A percentile compares a stretch with the other conserved stretches of the same genome.
These are phyloP conservation scores for Oligophagozyma castellii DNA, from an alignment of 1,139 yeast genomes.

Conservation along the genomic window DNA sequence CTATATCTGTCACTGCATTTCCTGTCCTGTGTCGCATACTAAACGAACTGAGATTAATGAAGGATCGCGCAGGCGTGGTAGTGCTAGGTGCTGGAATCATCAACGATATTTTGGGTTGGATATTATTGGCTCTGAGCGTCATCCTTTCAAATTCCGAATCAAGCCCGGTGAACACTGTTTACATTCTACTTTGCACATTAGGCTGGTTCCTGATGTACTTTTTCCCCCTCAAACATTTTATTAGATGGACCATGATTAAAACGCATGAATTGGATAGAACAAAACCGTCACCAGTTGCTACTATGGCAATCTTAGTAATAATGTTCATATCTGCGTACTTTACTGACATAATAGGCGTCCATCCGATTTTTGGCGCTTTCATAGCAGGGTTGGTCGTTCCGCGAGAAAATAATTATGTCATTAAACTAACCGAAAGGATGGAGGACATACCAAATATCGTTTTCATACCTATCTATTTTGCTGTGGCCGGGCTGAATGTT, in stretches of 20 bases:
- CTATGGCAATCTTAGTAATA: slow-evolving; percentile 39
- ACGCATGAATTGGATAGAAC: slow-evolving; percentile 30
- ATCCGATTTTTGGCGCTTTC: slow-evolving; percentile 73
- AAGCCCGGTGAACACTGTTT: slow-evolving; percentile 51
- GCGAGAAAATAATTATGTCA: slow-evolving; percentile 58
- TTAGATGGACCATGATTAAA: slow-evolving; percentile 34
- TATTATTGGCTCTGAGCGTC: slow-evolving; percentile 57
- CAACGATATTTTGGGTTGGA: slow-evolving; percentile 76
- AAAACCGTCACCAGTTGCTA: slow-evolving; percentile 54
- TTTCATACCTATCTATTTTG: slow-evolving; percentile 64
- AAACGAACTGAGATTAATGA: slow-evolving; percentile 54
- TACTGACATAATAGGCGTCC: slow-evolving; percentile 72
- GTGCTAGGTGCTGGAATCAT: slow-evolving; percentile 72
- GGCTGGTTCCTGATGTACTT: slow-evolving; percentile 54
- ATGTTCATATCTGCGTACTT: slow-evolving; percentile 58
- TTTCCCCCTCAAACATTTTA: slow-evolving; percentile 30
- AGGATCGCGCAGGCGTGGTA: slow-evolving; percentile 64
- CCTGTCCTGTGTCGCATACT: slow-evolving; percentile 72
- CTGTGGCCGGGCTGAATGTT: slow-evolving; percentile 60
- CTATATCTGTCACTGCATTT: slow-evolving; percentile 71
- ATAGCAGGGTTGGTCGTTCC: slow-evolving; percentile 69
- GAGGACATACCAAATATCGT: slow-evolving; percentile 64
- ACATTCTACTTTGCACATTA: slow-evolving; percentile 46
- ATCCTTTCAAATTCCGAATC: slow-evolving; percentile 60
- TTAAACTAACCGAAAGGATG: slow-evolving; percentile 54